Evolutionary conservation across 2,329 filamentous ascomycete genomes (phyloP).

Genomic region (Alternaria arbusti): DNA sequence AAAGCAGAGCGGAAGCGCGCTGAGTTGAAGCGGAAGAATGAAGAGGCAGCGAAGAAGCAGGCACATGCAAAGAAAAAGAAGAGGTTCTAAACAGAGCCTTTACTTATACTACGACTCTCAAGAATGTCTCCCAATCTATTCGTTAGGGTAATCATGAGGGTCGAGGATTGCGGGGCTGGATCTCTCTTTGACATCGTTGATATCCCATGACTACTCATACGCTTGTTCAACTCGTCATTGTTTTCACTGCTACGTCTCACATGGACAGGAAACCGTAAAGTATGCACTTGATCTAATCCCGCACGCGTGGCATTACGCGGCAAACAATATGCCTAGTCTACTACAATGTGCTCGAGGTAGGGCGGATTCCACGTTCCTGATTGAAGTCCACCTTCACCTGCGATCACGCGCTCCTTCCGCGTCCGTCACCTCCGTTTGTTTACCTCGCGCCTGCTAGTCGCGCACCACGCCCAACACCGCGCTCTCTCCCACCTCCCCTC

Average conservation of each 20-base stretch:
- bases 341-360: not conserved
- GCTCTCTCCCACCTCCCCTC: not conserved
- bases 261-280: not conserved
- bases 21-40: slow-evolving; percentile 63
- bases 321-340: not conserved
- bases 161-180: not conserved
- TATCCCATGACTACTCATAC: not conserved
- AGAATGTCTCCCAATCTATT: not conserved
- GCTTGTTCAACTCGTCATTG: not conserved
- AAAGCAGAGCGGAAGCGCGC: slow-evolving; percentile 62
- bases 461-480: not conserved
- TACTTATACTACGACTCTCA: too few relatives aligned
- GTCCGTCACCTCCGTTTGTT: slow-evolving; percentile 7
- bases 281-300: not conserved
- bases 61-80: slow-evolving; percentile 45
- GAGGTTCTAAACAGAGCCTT: slow-evolving; percentile 22
- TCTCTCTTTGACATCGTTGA: not conserved
- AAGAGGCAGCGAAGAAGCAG: slow-evolving; percentile 61
- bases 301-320: not conserved
- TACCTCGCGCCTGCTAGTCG: not conserved
- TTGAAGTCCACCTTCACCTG: slow-evolving; percentile 1
- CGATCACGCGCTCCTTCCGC: slow-evolving; percentile 4
- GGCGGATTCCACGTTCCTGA: not conserved
- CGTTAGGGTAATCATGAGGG: not conserved
- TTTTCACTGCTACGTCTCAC: not conserved